Conservation (phyloP, 1,139 yeast species). For the Candida smagusa region DNA sequence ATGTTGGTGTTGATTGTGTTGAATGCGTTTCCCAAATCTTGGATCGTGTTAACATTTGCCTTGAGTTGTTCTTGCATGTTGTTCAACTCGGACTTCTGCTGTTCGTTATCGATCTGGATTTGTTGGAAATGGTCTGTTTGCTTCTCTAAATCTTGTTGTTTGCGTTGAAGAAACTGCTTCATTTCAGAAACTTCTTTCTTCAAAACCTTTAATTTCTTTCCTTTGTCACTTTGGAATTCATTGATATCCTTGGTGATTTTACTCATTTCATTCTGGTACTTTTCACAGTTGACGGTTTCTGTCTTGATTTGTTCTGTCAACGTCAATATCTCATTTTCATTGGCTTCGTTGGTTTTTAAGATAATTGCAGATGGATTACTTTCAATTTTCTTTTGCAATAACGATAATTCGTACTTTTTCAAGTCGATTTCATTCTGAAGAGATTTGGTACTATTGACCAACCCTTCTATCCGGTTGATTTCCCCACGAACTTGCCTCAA, state of each 20-base stretch:
- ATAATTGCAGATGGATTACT: constrained; percentile 60
- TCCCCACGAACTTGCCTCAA: constrained; percentile 39
- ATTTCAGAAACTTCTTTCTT: constrained; percentile 51
- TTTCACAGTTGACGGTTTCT: constrained; percentile 25
- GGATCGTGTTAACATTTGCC: constrained; percentile 30
- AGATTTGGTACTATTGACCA: constrained; percentile 51
- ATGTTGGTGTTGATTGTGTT: constrained; percentile 24
- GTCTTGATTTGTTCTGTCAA: constrained; percentile 39
- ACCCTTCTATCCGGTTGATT: constrained; percentile 42
- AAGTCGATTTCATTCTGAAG: constrained; percentile 65
- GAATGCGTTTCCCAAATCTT: constrained; percentile 38
- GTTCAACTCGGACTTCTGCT: constrained; percentile 54
- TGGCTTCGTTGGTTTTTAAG: constrained; percentile 47
- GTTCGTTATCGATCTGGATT: constrained; percentile 71
- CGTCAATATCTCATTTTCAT: constrained; percentile 46
- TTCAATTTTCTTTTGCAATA: constrained; percentile 58
- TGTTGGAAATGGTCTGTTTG: constrained; percentile 59
- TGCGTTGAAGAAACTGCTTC: constrained; percentile 31
- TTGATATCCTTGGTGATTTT: constrained; percentile 71
- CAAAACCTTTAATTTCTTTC: constrained; percentile 70
- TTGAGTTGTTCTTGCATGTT: constrained; percentile 41
- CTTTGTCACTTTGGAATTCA: constrained; percentile 79
- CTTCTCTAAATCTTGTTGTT: constrained; percentile 42
- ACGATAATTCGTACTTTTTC: constrained; percentile 63
- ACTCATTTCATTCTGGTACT: constrained; percentile 42